Base-by-base conservation (phyloP, 768 basidiomycete species). In the Psilocybe sp. region DNA sequence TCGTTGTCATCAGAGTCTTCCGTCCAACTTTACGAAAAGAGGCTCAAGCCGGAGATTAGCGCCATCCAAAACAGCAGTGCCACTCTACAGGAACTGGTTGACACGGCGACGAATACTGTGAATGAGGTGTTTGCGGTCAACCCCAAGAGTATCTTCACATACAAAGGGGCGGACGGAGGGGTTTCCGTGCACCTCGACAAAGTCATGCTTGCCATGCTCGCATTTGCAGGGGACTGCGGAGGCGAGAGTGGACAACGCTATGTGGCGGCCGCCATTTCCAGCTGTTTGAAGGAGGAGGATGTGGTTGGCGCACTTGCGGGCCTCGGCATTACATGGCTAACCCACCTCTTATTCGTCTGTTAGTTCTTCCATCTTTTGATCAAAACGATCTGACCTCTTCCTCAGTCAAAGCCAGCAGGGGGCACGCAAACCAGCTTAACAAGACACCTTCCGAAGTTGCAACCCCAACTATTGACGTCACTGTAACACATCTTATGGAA, bases 191-290 rank as follows among this genome's bases (percentile, higher is more conserved):
- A 50, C 5, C 54, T 58, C 32, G 46, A 52, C 16, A 8, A 38
- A 40, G 38, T 56, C 9, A 55, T 50, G 47, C 38, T n/a, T 23
- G 50, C 55, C 28, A 56, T 57, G 55, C 55, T 59, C 23, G 43
- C 28, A 28, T 28, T 23, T 31, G 55, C 32, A n/a, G 52, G 51
- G 40, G 49, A 54, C 44, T 58, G 51, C 31, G 57, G 57, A 28
- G 57, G 57, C 18, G 46, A 58, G 31, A 31, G 20, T 35, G 58
- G 44, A 47, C 51, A 57, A 57, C 55, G 50, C 34, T 57, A 60
- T 18, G 54, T 58, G 5, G 57, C 57, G 18, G 42, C 54, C 5
- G 48, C 57, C 20, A 53, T 58, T 42, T 13, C 44, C 14, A 47
- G 44, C 9, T 55, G 58, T 49, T 5, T 39, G 5, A 5, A 23